These are phyloP conservation scores for Lophium mytilinum DNA, from an alignment of 495 filamentous ascomycete genomes.

Conservation along the genomic window DNA sequence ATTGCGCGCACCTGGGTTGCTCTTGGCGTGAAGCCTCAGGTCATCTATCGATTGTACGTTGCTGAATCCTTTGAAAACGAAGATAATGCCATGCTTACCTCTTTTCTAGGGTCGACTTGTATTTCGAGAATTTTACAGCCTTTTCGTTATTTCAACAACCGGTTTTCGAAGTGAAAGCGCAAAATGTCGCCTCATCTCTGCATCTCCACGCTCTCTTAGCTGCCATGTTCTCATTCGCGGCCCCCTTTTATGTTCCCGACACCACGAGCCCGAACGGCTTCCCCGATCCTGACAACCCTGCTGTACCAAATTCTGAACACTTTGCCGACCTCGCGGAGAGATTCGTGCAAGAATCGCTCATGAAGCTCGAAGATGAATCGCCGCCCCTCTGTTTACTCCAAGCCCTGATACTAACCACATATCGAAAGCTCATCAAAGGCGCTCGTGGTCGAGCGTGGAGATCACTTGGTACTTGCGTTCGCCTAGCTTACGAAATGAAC, in stretches of 20 bases:
- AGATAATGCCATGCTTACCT: background rate
- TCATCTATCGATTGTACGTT: background rate
- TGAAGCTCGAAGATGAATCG: background rate
- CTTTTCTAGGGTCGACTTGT: conserved; percentile 21
- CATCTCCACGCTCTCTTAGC: conserved; percentile 28
- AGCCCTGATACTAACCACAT: conserved; percentile 22
- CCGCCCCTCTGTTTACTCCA: conserved; percentile 30
- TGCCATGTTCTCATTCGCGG: conserved; percentile 28
- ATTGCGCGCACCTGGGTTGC: background rate
- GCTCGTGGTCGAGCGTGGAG: conserved; percentile 30
- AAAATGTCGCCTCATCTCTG: conserved; percentile 11
- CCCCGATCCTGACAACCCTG: background rate
- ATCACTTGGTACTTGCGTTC: conserved; percentile 29
- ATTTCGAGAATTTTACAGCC: conserved; percentile 29
- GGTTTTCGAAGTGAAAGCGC: conserved; percentile 23
- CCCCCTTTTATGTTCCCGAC: conserved; percentile 9
- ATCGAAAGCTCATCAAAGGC: conserved; percentile 25
- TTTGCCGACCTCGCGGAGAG: conserved; percentile 26
- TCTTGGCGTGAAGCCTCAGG: background rate
- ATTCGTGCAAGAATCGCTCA: background rate
- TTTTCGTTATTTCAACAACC: conserved; percentile 26
- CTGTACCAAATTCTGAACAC: conserved; percentile 7
- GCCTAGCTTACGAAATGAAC: conserved; percentile 30
- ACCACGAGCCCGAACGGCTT: background rate
- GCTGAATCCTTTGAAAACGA: background rate